These are phyloP conservation scores for Betula pendula DNA, from an alignment of 306 rosid species.

Conservation along the genomic window DNA sequence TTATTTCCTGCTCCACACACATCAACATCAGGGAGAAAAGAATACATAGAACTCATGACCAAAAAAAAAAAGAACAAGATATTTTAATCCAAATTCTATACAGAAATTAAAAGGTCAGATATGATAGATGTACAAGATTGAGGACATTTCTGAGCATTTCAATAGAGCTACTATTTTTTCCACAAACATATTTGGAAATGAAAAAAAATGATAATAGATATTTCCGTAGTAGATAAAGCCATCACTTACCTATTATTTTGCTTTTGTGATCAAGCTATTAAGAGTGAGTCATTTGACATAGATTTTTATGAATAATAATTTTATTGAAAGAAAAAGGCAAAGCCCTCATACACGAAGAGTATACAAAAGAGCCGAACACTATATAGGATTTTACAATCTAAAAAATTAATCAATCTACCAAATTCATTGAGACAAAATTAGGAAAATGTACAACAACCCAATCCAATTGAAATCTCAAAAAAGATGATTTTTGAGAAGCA, in stretches of 20 bases:
- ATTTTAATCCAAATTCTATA: neutral
- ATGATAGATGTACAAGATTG: neutral
- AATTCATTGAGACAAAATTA: no score
- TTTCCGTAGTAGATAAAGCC: neutral
- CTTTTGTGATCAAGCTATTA: constrained; percentile 1
- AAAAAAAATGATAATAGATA: neutral
- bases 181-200: neutral
- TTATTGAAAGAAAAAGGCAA: no score
- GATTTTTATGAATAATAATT: neutral
- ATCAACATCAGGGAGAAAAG: constrained; percentile 9
- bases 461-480: no score
- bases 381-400: no score
- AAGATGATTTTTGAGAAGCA: no score
- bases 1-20: constrained; percentile 48
- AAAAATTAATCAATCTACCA: no score
- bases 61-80: neutral
- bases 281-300: neutral
- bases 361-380: no score
- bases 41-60: constrained; percentile 1
- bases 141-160: neutral
- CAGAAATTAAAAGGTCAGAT: neutral
- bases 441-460: no score
- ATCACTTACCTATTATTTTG: neutral
- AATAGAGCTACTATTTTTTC: neutral
- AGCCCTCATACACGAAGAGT: no score